Conservation (phyloP, 225 moss, liverwort and hornwort species). For the Pleurozium schreberi region DNA sequence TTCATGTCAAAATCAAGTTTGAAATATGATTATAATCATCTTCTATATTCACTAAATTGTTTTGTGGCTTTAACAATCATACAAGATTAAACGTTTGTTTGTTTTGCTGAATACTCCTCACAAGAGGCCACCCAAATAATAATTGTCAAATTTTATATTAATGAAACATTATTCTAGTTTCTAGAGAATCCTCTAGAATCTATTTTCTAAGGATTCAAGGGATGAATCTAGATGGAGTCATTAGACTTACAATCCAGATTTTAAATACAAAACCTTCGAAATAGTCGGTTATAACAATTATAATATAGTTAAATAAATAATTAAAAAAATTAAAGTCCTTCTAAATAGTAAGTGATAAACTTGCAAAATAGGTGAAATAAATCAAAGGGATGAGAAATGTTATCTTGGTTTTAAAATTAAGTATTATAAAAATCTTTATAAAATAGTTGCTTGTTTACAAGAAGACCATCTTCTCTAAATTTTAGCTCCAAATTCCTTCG, state of each 20-base stretch:
- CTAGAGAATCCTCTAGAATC: neutral
- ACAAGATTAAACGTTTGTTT: neutral
- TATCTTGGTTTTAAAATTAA: neutral
- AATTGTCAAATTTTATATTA: neutral
- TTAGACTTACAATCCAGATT: neutral
- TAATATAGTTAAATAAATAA: neutral
- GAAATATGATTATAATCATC: neutral
- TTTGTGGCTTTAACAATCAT: neutral
- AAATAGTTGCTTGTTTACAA: rapidly evolving
- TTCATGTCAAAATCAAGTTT: neutral
- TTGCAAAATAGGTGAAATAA: neutral
- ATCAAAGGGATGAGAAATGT: neutral
- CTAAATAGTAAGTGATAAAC: neutral
- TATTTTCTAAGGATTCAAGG: neutral
- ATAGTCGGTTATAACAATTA: neutral
- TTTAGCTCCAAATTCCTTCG: neutral
- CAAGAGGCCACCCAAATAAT: rapidly evolving
- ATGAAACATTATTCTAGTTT: too few species aligned
- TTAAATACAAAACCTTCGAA: neutral
- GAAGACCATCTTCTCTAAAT: neutral
- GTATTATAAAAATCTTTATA: neutral
- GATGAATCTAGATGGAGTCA: neutral
- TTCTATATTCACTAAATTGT: neutral
- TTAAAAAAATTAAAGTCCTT: neutral
- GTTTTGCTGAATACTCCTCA: neutral